Evolutionary conservation across 164 flowering plant species (phyloP).

Genomic region (Amborella trichopoda): DNA sequence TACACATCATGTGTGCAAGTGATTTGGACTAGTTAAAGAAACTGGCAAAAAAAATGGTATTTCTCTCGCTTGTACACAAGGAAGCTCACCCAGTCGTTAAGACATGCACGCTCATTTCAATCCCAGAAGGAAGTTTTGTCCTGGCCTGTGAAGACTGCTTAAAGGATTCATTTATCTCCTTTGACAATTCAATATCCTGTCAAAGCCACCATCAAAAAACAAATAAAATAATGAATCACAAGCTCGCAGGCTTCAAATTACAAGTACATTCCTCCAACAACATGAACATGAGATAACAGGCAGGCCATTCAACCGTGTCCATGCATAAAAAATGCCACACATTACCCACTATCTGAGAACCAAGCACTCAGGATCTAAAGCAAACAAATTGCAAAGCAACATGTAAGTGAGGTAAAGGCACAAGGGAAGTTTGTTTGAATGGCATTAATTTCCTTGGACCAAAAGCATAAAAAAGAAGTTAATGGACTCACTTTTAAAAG

Average conservation of each 20-base stretch:
- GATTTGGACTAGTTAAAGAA: too few species aligned
- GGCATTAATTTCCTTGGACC: too few species aligned
- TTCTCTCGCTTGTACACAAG: too few species aligned
- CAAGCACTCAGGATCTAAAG: too few species aligned
- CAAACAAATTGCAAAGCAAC: too few species aligned
- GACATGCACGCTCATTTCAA: constrained; percentile 92
- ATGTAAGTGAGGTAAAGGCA: too few species aligned
- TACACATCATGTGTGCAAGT: not conserved
- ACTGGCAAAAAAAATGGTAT: not conserved
- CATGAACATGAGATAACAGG: not conserved
- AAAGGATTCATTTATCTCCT: constrained; percentile 91
- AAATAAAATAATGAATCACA: not conserved
- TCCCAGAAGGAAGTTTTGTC: constrained; percentile 82
- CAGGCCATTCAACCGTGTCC: too few species aligned
- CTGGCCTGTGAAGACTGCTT: constrained; percentile 90
- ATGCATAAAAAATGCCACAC: too few species aligned
- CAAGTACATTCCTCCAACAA: not conserved
- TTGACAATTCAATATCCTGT: constrained; percentile 87
- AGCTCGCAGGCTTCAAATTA: not conserved
- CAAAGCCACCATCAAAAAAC: not conserved
- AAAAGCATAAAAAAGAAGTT: too few species aligned
- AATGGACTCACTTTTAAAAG: too few species aligned
- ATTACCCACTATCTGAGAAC: too few species aligned
- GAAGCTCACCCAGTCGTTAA: constrained; percentile 73
- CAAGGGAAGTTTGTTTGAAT: too few species aligned